Base-by-base conservation (phyloP, 2,329 filamentous ascomycete species). In the Talaromyces sp. region DNA sequence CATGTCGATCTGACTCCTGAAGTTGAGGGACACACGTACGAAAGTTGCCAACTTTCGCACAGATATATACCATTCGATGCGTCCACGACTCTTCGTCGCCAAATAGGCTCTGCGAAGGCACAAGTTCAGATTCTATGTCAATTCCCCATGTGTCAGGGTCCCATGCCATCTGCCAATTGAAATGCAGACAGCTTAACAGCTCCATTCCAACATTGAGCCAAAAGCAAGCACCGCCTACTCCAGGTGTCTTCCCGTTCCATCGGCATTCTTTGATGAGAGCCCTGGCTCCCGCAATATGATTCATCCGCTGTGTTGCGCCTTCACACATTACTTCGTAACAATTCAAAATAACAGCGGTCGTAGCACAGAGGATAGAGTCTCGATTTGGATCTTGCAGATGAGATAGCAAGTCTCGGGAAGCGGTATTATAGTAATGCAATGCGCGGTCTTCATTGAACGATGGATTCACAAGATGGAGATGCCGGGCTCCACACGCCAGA, bases 161-260 rank as follows among this genome's bases (percentile, higher is more conserved):
- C 91, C 92, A 96, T 0, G 90, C 87, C 12, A 91, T 85, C 65
- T 87, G 84, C 89, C 90, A 96, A 71, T 93, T 92, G 74, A 91
- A 91, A 65, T 91, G 88, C 17, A 97, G 79, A 72, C 92, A 96
- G 64, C 86, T 91, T 29, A 97, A 80, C n/a, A 97, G 80, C 72
- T 97, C 93, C 82, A 96, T 89, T 17, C 88, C 89, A 17, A 96
- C 87, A 67, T 95, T 96, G 41, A 97, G 80, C 92, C 93, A 97
- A 76, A 97, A 97, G 73, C 92, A 97, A 0, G 92, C 91, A 0
- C 87, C 85, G 0, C 91, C 92, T 21, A 96, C 85, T 0, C 92
- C 92, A 1, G 82, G 83, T 38, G 89, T 89, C 63, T 81, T 85
- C 0, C 91, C 91, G 67, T 91, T 88, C 93, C 93, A 97, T 4